phyloP scores from a whole-genome alignment of 257 asterid species.

The Solanum tacnaense region DNA sequence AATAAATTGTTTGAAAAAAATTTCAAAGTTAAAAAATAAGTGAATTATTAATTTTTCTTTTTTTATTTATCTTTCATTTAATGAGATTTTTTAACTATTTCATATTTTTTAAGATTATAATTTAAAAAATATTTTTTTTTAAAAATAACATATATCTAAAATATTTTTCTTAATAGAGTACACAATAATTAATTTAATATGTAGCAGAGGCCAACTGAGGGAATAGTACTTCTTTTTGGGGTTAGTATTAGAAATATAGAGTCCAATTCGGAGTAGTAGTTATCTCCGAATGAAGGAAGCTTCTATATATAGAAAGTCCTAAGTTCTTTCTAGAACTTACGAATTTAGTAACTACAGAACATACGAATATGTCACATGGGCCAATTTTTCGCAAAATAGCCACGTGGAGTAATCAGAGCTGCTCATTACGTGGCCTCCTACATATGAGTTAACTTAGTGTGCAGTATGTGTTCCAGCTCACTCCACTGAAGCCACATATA shows the following conservation, averaged over 20 bases:
- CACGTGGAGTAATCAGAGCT: background rate
- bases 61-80: too few species aligned
- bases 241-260: background rate
- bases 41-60: too few species aligned
- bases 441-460: background rate
- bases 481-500: background rate
- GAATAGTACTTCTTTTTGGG: too few species aligned
- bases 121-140: too few species aligned
- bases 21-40: too few species aligned
- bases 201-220: too few species aligned
- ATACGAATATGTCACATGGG: background rate
- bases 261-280: too few species aligned
- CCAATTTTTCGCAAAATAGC: background rate
- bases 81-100: background rate
- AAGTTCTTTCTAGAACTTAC: background rate
- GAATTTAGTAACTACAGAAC: background rate
- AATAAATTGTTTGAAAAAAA: background rate
- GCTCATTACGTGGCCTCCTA: background rate
- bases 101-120: too few species aligned
- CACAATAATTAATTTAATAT: too few species aligned
- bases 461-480: background rate
- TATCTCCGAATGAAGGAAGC: background rate
- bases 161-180: too few species aligned
- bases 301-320: background rate
- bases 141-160: too few species aligned